Base-by-base conservation (phyloP, 2,329 filamentous ascomycete genomes). In the Didymellaceae sp. region DNA sequence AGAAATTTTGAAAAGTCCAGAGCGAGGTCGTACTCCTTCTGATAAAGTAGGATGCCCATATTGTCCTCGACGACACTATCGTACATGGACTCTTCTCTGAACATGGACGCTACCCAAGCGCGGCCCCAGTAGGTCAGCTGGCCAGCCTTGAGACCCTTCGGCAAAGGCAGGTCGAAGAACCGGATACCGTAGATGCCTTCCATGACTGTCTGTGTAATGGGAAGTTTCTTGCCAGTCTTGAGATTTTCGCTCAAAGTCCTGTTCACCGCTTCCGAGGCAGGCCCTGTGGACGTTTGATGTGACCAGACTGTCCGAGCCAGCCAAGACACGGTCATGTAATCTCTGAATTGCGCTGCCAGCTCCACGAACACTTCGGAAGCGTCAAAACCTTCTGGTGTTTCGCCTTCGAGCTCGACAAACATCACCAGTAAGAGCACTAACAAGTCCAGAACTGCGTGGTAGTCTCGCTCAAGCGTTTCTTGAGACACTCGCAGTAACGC, bases 351-450 rank as follows among this genome's bases (percentile, higher is more conserved):
- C 30, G 57, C 57, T 6, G 72, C 84, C 14, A 99, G 79, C 47
- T 87, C 82, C n/a, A 80, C 77, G 25, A 94, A 78, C 5, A 97
- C 79, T 37, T 83, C 63, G 5, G 63, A 60, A 6, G 70, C 80
- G 63, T 84, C 76, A 74, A 88, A 93, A 26, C 93, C 84, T 4
- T 80, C 77, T 2, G 84, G 84, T 13, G 89, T 83, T 31, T 90
- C 86, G 32, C 87, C 85, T 58, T 86, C 83, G 30, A 86, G 87
- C 69, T 94, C 88, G 4, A 63, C 51, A 32, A 66, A 66, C 80
- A 97, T 88, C 71, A 97, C 91, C 8, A 94, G 82, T 13, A 96
- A 80, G 6, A 99, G 80, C 2, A 94, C 81, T 2, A 97, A 77
- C 50, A 97, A 83, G 65, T 93, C 91, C 55, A 95, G 85, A 41